Conservation (phyloP, 2,329 filamentous ascomycete genomes). For the Fusarium multiceps region DNA sequence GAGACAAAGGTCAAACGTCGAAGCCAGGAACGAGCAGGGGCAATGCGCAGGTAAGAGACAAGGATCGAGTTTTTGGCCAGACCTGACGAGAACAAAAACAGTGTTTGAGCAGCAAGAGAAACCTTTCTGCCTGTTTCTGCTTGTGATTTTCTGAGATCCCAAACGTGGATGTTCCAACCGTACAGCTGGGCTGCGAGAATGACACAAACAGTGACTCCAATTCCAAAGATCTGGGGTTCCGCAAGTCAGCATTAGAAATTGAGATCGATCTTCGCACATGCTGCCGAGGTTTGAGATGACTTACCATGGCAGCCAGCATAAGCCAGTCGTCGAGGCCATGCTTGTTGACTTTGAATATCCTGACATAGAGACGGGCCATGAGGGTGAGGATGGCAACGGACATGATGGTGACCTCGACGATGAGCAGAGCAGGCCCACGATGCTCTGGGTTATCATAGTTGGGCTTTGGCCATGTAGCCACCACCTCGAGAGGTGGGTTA, state of each 20-base stretch:
- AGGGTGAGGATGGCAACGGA: conserved; percentile 51
- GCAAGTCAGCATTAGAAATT: conserved; percentile 24
- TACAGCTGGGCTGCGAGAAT: conserved; percentile 51
- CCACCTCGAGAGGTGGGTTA: conserved; percentile 51
- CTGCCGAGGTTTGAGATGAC: conserved; percentile 26
- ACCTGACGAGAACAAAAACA: conserved; percentile 54
- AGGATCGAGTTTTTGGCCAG: conserved; percentile 56
- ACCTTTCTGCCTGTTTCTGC: conserved; percentile 50
- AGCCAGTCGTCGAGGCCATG: conserved; percentile 56
- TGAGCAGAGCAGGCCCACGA: conserved; percentile 53
- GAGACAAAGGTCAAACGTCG: conserved; percentile 47
- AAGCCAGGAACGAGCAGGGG: conserved; percentile 49
- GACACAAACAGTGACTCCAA: conserved; percentile 50
- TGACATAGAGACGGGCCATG: conserved; percentile 53
- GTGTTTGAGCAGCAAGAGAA: conserved; percentile 54
- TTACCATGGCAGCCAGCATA: conserved; percentile 54
- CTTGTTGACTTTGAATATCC: conserved; percentile 49
- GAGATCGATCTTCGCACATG: conserved; percentile 12
- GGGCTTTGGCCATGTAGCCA: conserved; percentile 53
- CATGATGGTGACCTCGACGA: conserved; percentile 52
- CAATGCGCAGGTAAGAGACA: conserved; percentile 55
- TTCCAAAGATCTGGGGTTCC: conserved; percentile 48
- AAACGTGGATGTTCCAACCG: conserved; percentile 54
- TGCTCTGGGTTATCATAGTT: conserved; percentile 54
- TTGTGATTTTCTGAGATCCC: conserved; percentile 48